Percentiles rank a stretch among this genome's conserved stretches.
phyloP scores from a whole-genome alignment of 768 basidiomycete genomes.

The Phylloporus sp. region DNA sequence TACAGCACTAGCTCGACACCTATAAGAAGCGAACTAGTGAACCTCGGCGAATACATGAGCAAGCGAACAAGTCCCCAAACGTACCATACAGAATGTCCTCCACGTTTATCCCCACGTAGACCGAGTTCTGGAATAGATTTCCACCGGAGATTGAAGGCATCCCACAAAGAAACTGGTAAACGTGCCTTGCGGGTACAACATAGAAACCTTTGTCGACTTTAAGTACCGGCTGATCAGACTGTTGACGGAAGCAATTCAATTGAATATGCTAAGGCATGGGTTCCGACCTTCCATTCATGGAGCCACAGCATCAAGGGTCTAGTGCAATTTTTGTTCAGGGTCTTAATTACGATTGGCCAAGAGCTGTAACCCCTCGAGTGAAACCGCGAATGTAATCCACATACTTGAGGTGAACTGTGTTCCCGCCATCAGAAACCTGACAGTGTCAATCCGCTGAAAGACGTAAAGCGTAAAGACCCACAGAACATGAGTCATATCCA shows the following conservation, averaged over 20 bases:
- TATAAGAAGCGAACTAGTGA: background rate
- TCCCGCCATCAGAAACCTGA: background rate
- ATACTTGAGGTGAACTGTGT: background rate
- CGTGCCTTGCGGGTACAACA: background rate
- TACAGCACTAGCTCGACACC: slow-evolving; percentile 8
- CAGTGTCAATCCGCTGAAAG: background rate
- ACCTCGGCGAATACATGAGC: background rate
- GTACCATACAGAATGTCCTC: slow-evolving; percentile 17
- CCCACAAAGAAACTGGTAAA: background rate
- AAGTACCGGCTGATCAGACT: background rate
- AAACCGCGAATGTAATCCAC: background rate
- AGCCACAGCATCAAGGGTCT: background rate
- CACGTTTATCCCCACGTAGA: slow-evolving; percentile 13
- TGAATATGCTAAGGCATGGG: background rate
- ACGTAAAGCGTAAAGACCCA: background rate
- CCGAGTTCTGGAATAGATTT: slow-evolving; percentile 3
- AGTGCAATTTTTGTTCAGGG: background rate
- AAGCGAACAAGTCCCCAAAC: background rate
- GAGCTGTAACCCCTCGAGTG: background rate
- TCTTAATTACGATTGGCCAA: background rate
- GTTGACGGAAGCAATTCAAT: background rate
- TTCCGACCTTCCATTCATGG: background rate
- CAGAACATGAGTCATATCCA: background rate
- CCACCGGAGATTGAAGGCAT: background rate
- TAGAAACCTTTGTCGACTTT: background rate